A percentile compares a stretch with the other conserved stretches of the same genome.
These are phyloP conservation scores for Tylopilus vinaceipallidus DNA, from an alignment of 768 basidiomycete genomes.

Conservation along the genomic window DNA sequence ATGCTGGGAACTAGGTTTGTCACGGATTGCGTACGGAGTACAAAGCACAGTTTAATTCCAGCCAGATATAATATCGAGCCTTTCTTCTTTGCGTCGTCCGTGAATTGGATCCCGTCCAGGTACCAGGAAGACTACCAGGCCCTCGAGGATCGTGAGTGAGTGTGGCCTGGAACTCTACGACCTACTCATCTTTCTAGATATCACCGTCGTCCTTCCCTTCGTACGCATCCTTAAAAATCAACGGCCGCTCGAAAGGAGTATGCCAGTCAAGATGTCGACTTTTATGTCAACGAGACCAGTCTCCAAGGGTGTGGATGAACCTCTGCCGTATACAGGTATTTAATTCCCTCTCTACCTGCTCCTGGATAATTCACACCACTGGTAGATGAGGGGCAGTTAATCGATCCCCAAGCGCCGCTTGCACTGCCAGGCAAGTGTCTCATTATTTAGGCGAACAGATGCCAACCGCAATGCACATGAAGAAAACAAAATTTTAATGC, in stretches of 20 bases:
- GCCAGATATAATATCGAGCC: conserved; percentile 42
- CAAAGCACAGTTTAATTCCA: neutral
- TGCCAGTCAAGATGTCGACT: conserved; percentile 18
- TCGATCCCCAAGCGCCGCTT: conserved; percentile 33
- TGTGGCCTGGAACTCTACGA: neutral
- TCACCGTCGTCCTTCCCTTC: conserved; percentile 43
- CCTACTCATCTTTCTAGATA: conserved; percentile 30
- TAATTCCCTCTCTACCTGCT: neutral
- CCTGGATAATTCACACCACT: neutral
- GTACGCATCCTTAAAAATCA: conserved; percentile 37
- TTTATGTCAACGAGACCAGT: neutral
- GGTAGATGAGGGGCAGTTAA: conserved; percentile 19
- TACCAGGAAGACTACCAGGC: conserved; percentile 37
- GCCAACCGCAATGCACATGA: neutral
- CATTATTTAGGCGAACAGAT: neutral
- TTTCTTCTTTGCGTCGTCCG: conserved; percentile 43
- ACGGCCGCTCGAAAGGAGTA: conserved; percentile 19
- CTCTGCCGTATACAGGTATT: conserved; percentile 14
- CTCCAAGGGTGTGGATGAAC: neutral
- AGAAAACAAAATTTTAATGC: conserved; percentile 25
- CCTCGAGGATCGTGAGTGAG: conserved; percentile 39
- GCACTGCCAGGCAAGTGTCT: conserved; percentile 16
- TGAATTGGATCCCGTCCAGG: conserved; percentile 41
- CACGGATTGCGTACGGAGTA: no score
- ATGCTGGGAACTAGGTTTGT: conserved; percentile 41